Conservation (phyloP, 768 basidiomycete genomes). For the Dentipellis fragilis region DNA sequence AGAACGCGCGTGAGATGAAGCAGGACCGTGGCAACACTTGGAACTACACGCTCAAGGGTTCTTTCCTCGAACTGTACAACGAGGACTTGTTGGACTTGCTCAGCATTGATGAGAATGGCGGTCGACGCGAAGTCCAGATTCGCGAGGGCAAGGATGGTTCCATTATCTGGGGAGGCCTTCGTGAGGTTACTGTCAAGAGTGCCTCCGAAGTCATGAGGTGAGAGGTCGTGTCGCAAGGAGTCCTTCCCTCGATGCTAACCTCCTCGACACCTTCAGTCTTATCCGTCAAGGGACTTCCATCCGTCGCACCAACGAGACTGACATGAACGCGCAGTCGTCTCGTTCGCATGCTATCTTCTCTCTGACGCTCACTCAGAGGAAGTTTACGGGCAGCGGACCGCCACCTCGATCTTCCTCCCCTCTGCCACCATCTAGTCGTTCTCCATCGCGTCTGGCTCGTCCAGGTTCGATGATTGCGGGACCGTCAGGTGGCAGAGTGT, state of each 20-base stretch:
- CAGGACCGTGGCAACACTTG: slow-evolving; percentile 67
- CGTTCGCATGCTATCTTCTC: slow-evolving; percentile 99
- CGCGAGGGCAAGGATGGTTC: slow-evolving; percentile 94
- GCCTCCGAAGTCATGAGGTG: slow-evolving; percentile 87
- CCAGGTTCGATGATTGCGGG: slow-evolving; percentile 68
- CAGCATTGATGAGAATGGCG: slow-evolving; percentile 61
- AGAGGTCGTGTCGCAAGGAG: slow-evolving; percentile 23
- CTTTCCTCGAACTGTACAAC: slow-evolving; percentile 97
- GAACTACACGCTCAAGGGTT: slow-evolving; percentile 76
- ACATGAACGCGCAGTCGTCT: slow-evolving; percentile 98
- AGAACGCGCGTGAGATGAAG: slow-evolving; percentile 63
- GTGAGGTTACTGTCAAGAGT: slow-evolving; percentile 83
- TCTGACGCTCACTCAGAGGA: slow-evolving; percentile 86
- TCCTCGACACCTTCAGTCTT: slow-evolving; percentile 38
- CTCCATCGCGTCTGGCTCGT: slow-evolving; percentile 67
- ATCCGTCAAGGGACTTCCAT: slow-evolving; percentile 85
- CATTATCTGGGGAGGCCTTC: slow-evolving; percentile 94
- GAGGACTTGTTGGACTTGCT: slow-evolving; percentile 97
- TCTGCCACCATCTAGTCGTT: slow-evolving; percentile 62
- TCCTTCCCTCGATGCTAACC: slow-evolving; percentile 7
- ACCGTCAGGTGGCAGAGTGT: slow-evolving; percentile 39
- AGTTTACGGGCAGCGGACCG: slow-evolving; percentile 57
- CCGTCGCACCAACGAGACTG: slow-evolving; percentile 91
- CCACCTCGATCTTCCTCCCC: slow-evolving; percentile 75
- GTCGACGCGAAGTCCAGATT: slow-evolving; percentile 82